Percentiles rank a stretch among this genome's conserved stretches.
phyloP scores from a whole-genome alignment of 2,329 filamentous ascomycete species.

The Xylaria arbuscula region DNA sequence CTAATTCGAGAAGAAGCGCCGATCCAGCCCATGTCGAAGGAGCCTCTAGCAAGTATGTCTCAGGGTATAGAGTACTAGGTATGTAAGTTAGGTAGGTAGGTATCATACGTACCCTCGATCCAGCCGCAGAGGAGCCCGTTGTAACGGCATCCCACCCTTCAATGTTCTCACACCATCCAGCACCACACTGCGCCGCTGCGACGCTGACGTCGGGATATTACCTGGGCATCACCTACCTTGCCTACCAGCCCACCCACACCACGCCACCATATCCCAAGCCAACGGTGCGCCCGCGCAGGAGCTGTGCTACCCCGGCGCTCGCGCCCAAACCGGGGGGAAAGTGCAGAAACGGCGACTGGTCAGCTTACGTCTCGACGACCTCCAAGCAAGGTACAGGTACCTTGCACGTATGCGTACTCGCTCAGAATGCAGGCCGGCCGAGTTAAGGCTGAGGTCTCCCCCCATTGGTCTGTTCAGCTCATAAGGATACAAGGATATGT shows the following conservation, averaged over 20 bases:
- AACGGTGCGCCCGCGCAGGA: conserved; percentile 31
- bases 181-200: conserved; percentile 8
- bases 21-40: not conserved
- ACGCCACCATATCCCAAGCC: conserved; percentile 9
- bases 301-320: conserved; percentile 7
- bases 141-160: conserved; percentile 16
- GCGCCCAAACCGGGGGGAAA: conserved; percentile 22
- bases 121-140: conserved; percentile 24
- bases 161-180: not conserved
- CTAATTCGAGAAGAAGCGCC: conserved; percentile 26
- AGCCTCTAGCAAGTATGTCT: not conserved
- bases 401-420: not conserved
- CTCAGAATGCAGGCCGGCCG: not conserved
- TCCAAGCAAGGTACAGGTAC: conserved; percentile 26
- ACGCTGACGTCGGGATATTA: conserved; percentile 30
- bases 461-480: no score
- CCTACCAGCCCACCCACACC: conserved; percentile 17
- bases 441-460: no score
- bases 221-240: not conserved
- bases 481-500: not conserved
- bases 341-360: conserved; percentile 26
- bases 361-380: conserved; percentile 32
- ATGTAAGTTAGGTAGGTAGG: conserved; percentile 11
- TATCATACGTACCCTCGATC: conserved; percentile 16
- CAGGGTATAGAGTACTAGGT: not conserved